These are phyloP conservation scores for Hortiboletus rubellus DNA, from an alignment of 1,284 basidiomycete species.

Conservation along the genomic window DNA sequence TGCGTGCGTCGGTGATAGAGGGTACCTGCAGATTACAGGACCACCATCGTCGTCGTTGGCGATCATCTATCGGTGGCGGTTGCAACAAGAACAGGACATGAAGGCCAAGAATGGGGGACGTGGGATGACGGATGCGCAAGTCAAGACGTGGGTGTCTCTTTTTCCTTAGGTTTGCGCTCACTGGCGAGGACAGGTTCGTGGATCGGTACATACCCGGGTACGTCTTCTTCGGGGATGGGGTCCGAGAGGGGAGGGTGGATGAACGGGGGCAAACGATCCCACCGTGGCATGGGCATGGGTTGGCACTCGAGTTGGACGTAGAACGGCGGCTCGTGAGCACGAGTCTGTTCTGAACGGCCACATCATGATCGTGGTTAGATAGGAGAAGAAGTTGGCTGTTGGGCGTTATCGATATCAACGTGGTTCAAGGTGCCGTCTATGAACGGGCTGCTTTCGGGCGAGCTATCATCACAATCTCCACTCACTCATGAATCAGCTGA, in stretches of 20 bases:
- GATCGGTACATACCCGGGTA: conserved; percentile 87
- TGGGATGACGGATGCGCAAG: conserved; percentile 83
- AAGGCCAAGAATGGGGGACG: conserved; percentile 77
- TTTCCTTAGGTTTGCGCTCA: background rate
- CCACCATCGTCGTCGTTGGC: conserved; percentile 49
- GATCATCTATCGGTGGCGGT: conserved; percentile 75
- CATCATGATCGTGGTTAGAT: background rate
- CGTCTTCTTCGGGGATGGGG: conserved; percentile 56
- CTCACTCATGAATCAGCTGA: background rate
- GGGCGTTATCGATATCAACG: background rate
- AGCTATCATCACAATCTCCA: background rate
- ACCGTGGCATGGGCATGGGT: conserved; percentile 27
- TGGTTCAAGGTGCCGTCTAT: background rate
- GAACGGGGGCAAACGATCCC: conserved; percentile 25
- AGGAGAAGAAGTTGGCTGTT: conserved; percentile 1
- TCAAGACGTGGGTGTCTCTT: conserved; percentile 56
- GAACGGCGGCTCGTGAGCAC: conserved; percentile 25
- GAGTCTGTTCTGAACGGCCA: conserved; percentile 16
- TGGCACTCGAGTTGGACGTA: conserved; percentile 27
- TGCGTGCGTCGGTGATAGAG: background rate
- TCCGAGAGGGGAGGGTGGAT: conserved; percentile 19
- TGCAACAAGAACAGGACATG: conserved; percentile 88
- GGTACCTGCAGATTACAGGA: conserved; percentile 47
- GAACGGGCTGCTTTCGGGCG: background rate
- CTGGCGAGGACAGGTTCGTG: conserved; percentile 53